Evolutionary conservation across 2,329 filamentous ascomycete genomes (phyloP), one percentile per base, ranked within the genome.

Genomic region (Nothophaeocryptopus gaeumannii): DNA sequence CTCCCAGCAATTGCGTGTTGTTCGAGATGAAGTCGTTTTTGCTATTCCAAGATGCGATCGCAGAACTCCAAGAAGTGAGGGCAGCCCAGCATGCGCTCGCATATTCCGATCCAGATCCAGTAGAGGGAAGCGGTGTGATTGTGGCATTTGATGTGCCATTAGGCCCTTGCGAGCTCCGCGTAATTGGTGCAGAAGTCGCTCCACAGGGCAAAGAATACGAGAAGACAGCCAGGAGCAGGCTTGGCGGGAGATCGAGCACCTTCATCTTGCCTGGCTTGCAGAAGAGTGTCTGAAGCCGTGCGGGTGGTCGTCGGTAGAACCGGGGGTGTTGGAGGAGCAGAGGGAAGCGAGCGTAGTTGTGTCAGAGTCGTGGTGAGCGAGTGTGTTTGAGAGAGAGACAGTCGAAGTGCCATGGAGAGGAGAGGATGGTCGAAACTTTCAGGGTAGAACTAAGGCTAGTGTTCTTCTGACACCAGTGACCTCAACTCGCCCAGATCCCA

Each of bases 241-340:
- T 50, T 33, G 56, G 37, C 13, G 56, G 56, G 13, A 58, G 44
- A 36, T 47, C 47, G 20, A 56, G 46, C 41, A 45, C 37, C 20
- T 50, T 50, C 43, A 50, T 47, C 30, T 16, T 20, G 45, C 50
- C 20, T 7, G 20, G 7, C 20, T 26, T 7, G 20, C 20, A 26
- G 20, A 26, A 7, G 7, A 26, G 20, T 26, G 20, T 26, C 20
- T 26, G 20, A 26, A 26, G 20, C 20, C 7, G 20, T 26, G 20
- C 4, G 20, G 20, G 7, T 26, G 7, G 20, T 26, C 20, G 20
- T 26, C 20, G 20, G 20, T 26, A 26, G 3, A 26, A n/a, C n/a
- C n/a, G n/a, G n/a, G n/a, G 20, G 7, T 26, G 20, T 26, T 7
- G 20, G 20, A 26, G 20, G 20, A 26, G 20, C 3, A 7, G 20